Base-by-base conservation (phyloP, 1,284 basidiomycete genomes). In the Tilletia setariae region DNA sequence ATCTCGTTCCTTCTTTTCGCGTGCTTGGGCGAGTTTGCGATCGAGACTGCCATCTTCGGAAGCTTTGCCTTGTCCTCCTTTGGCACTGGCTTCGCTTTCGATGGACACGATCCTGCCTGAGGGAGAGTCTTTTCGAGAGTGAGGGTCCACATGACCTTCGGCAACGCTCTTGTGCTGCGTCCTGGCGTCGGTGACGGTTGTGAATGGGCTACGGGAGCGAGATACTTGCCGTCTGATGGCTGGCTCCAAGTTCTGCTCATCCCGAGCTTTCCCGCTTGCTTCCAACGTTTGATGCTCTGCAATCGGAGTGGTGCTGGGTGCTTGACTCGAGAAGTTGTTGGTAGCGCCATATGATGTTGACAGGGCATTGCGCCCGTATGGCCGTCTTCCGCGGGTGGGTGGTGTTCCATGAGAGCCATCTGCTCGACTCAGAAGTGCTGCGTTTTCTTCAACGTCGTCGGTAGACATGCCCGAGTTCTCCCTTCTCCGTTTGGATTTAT, bases 1-100 rank as follows among this genome's bases (percentile, higher is more conserved):
- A 35, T 40, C 30, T 9, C 32, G 30, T 21, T 61, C 56, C 56
- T 61, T 61, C 28, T 35, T 9, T 30, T 61, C 56, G 8, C 56
- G 56, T 9, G 25, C 56, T 7, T 30, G 56, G 8, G 56, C 56
- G 8, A 61, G 56, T 7, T 61, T 61, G 15, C 56, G 56, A 61
- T 61, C 56, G 56, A 61, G 56, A 3, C 28, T 32, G 56, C 56
- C 56, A 35, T 61, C 56, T 40, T 61, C 28, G 15, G 56, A 61
- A 15, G 56, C 56, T 16, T 30, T 25, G 30, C 56, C 56, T 13
- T 6, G 28, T 1, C 56, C 56, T 32, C 28, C 56, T n/a, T 61
- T 61, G 30, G 56, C 56, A 35, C 56, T 61, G 30, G 56, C 56
- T 16, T 61, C 56, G 28, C 56, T 61, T 30, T 61, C 56, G 28